phyloP scores from a whole-genome alignment of 768 basidiomycete genomes.

The Podaxis sp. region DNA sequence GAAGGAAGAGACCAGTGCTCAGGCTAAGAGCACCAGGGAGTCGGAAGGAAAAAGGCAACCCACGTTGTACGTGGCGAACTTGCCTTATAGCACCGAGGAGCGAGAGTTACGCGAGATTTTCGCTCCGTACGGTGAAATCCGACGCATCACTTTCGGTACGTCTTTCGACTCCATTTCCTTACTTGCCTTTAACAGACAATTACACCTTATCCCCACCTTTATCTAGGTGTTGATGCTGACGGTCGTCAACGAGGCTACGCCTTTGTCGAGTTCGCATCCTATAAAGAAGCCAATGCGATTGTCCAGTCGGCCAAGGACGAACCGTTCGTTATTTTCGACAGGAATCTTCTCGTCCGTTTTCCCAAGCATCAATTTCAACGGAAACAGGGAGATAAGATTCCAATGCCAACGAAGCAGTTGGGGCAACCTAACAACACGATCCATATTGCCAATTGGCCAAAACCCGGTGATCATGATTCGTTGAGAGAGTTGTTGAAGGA shows the following conservation, averaged over 20 bases:
- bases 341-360: slow-evolving; percentile 39
- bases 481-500: slow-evolving; percentile 21
- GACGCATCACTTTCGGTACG: slow-evolving; percentile 36
- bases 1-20: background rate
- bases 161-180: slow-evolving; percentile 8
- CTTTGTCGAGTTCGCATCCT: slow-evolving; percentile 37
- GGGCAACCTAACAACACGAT: slow-evolving; percentile 24
- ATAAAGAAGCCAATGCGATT: slow-evolving; percentile 33
- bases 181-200: background rate
- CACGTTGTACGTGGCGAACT: slow-evolving; percentile 44
- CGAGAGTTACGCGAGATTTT: slow-evolving; percentile 37
- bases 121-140: slow-evolving; percentile 37
- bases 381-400: background rate
- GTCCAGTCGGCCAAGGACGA: slow-evolving; percentile 33
- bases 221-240: slow-evolving; percentile 13
- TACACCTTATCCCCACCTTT: background rate
- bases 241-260: slow-evolving; percentile 41
- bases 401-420: background rate
- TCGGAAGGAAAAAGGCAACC: slow-evolving; percentile 9
- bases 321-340: slow-evolving; percentile 44
- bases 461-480: slow-evolving; percentile 16
- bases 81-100: slow-evolving; percentile 44
- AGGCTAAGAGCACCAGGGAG: background rate
- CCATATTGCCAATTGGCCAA: slow-evolving; percentile 23
- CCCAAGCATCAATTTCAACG: slow-evolving; percentile 17